Conservation (phyloP, 805 yeast species). For the Blastobotrys robertii region DNA sequence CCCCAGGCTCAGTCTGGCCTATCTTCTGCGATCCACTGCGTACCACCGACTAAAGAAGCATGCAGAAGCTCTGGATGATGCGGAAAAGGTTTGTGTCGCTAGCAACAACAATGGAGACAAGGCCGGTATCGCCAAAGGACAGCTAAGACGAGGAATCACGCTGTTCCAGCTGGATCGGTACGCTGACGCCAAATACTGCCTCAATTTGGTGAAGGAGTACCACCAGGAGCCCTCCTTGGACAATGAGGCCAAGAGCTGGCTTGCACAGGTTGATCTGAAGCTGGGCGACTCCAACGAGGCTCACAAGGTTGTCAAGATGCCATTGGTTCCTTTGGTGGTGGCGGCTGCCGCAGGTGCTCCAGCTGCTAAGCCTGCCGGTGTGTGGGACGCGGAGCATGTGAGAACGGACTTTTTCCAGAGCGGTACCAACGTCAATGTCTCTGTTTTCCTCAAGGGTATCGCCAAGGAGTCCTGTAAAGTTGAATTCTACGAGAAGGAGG, state of each 20-base stretch:
- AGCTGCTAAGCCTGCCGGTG: neutral
- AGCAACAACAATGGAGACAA: constrained; percentile 12
- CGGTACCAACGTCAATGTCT: constrained; percentile 43
- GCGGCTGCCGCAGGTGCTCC: neutral
- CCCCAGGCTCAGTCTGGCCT: neutral
- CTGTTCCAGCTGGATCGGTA: constrained; percentile 15
- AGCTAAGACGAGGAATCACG: constrained; percentile 27
- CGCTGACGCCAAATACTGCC: constrained; percentile 20
- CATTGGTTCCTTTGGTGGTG: neutral
- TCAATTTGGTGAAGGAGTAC: constrained; percentile 7
- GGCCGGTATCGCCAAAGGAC: constrained; percentile 20
- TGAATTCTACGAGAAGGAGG: constrained; percentile 24
- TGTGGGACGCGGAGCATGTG: constrained; percentile 20
- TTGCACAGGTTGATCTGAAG: no score
- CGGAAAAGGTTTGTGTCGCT: constrained; percentile 14
- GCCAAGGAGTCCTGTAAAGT: constrained; percentile 40
- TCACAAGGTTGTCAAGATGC: no score
- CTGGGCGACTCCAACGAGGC: no score
- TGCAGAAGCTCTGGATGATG: constrained; percentile 13
- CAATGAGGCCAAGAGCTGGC: no score
- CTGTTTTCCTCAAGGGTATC: constrained; percentile 61
- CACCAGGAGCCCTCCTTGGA: no score
- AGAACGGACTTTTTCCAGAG: constrained; percentile 73
- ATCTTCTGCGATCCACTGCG: constrained; percentile 11
- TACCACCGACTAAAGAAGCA: constrained; percentile 14